A percentile compares a stretch with the other conserved stretches of the same genome.
Conservation (phyloP, 768 basidiomycete genomes). For the Russula vinacea region DNA sequence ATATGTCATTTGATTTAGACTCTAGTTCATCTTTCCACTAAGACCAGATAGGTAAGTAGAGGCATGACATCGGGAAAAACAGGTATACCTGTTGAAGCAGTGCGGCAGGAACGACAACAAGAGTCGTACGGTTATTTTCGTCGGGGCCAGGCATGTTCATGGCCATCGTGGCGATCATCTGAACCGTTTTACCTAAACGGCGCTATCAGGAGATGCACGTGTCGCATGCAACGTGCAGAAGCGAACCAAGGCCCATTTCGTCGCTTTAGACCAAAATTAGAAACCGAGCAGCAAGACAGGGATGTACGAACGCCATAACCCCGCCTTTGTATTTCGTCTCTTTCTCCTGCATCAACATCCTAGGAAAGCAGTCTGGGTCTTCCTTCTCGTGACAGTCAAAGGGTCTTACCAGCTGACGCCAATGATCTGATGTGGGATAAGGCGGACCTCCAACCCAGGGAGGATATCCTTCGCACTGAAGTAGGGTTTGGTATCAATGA, state of each 20-base stretch:
- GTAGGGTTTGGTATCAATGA: constrained; percentile 10
- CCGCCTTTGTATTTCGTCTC: constrained; percentile 51
- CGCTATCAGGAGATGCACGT: constrained; percentile 3
- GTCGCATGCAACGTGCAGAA: background rate
- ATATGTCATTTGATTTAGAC: constrained; percentile 59
- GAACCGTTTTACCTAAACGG: constrained; percentile 60
- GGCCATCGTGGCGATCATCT: constrained; percentile 78
- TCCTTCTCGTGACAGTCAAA: constrained; percentile 2
- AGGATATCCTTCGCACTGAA: constrained; percentile 53
- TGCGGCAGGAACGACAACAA: constrained; percentile 75
- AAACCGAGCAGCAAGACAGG: background rate
- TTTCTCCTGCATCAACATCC: constrained; percentile 67
- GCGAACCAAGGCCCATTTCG: constrained; percentile 60
- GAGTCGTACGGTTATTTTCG: constrained; percentile 52
- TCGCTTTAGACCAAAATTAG: constrained; percentile 41
- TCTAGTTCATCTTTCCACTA: constrained; percentile 76
- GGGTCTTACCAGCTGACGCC: constrained; percentile 67
- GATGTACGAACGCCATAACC: constrained; percentile 51
- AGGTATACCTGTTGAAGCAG: constrained; percentile 59
- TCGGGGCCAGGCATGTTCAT: constrained; percentile 53
- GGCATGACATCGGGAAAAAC: background rate
- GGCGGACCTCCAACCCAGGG: constrained; percentile 64
- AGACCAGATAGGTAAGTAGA: constrained; percentile 1
- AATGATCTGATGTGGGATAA: constrained; percentile 72
- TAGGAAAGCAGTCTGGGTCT: constrained; percentile 26